Conservation (phyloP, 2,329 filamentous ascomycete species). For the Fusarium verticillioides region DNA sequence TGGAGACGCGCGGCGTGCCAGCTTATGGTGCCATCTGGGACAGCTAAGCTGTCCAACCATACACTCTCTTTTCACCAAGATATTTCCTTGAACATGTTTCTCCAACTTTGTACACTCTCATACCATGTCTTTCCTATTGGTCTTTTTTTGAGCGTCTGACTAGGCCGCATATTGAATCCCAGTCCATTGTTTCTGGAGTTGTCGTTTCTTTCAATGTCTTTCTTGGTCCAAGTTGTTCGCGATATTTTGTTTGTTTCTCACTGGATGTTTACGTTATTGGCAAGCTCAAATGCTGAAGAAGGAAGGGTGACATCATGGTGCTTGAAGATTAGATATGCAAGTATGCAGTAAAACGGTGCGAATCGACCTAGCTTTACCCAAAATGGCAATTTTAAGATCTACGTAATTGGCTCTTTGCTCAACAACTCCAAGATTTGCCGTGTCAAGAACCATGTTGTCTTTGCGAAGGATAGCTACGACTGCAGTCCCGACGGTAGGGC, state of each 20-base stretch:
- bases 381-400: conserved; percentile 37
- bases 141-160: not conserved
- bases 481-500: not conserved
- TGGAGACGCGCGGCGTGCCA: conserved; percentile 73
- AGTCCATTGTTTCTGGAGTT: conserved; percentile 1
- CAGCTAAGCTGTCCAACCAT: conserved; percentile 45
- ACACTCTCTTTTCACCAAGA: not conserved
- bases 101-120: not conserved
- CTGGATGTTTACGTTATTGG: not conserved
- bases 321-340: conserved; percentile 36
- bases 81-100: conserved; percentile 10
- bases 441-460: conserved; percentile 33
- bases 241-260: not conserved
- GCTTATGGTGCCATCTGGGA: conserved; percentile 83
- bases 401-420: conserved; percentile 29
- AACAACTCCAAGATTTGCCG: conserved; percentile 13
- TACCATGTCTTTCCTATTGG: not conserved
- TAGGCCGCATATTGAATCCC: not conserved
- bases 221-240: not conserved
- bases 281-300: conserved; percentile 1
- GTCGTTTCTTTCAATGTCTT: not conserved
- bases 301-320: conserved; percentile 36
- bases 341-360: conserved; percentile 36
- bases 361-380: conserved; percentile 20
- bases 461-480: conserved; percentile 20